phyloP scores from a whole-genome alignment of 2,329 filamentous ascomycete species.

The Fusarium hainanense region DNA sequence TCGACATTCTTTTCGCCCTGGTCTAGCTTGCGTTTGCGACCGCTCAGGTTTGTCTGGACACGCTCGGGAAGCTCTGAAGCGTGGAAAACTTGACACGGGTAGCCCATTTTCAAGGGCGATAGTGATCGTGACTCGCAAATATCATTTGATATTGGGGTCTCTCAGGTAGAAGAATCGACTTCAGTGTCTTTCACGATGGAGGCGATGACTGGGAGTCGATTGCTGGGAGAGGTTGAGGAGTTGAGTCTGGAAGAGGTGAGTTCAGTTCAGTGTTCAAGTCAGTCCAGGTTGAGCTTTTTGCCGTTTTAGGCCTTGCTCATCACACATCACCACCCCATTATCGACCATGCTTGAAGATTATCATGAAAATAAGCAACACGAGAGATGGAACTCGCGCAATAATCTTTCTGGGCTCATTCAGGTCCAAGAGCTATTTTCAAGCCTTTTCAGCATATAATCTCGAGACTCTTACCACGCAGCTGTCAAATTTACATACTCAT shows the following conservation, averaged over 20 bases:
- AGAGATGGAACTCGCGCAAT: neutral
- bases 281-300: conserved; percentile 26
- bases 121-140: neutral
- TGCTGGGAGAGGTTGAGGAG: conserved; percentile 68
- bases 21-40: conserved; percentile 64
- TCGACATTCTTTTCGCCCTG: conserved; percentile 57
- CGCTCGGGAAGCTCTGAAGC: conserved; percentile 61
- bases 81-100: conserved; percentile 67
- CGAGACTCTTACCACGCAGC: neutral
- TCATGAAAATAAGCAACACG: neutral
- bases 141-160: neutral
- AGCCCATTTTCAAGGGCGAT: conserved; percentile 60
- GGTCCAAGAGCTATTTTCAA: neutral
- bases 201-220: conserved; percentile 57
- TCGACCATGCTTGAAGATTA: neutral
- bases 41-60: conserved; percentile 60
- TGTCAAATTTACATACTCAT: neutral
- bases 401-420: neutral
- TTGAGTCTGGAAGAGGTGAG: conserved; percentile 69
- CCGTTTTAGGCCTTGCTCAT: neutral
- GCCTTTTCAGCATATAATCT: neutral
- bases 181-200: conserved; percentile 47
- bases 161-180: neutral
- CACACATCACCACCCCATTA: conserved; percentile 32
- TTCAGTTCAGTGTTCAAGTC: conserved; percentile 44